Percentiles rank a stretch among this genome's conserved stretches.
Evolutionary conservation across 352 stramenopile species (phyloP).

Genomic region (Phytophthora palmivora): DNA sequence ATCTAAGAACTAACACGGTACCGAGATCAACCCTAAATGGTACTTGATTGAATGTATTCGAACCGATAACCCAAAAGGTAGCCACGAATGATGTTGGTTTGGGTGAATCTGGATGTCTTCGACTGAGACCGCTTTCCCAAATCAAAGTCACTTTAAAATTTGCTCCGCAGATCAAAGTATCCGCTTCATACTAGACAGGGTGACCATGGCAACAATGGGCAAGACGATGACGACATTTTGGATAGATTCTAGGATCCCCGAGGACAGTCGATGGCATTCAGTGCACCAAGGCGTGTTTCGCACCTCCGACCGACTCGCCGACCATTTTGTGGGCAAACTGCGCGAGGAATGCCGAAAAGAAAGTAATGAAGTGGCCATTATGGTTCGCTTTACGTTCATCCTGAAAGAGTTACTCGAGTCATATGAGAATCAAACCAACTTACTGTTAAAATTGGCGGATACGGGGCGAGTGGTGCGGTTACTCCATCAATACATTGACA

Average conservation of each 20-base stretch:
- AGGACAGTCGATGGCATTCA: slow-evolving; percentile 37
- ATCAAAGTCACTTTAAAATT: no score
- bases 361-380: slow-evolving; percentile 30
- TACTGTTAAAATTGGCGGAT: slow-evolving; percentile 42
- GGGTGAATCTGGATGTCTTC: no score
- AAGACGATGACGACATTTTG: slow-evolving; percentile 40
- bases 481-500: slow-evolving; percentile 36
- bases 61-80: no score
- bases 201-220: no score
- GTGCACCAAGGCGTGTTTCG: slow-evolving; percentile 24
- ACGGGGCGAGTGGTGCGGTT: slow-evolving; percentile 35
- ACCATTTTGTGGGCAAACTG: slow-evolving; percentile 36
- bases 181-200: no score
- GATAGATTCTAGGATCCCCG: slow-evolving; percentile 39
- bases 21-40: no score
- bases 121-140: no score
- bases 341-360: slow-evolving; percentile 19
- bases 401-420: slow-evolving; percentile 36
- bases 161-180: no score
- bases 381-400: slow-evolving; percentile 33
- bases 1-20: no score
- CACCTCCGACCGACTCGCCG: slow-evolving; percentile 28
- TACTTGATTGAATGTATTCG: no score
- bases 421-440: slow-evolving; percentile 39
- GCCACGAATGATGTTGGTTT: no score